Evolutionary conservation across 1,139 yeast genomes (phyloP), one percentile per base, ranked within the genome.

Genomic region (Candida sojae): DNA sequence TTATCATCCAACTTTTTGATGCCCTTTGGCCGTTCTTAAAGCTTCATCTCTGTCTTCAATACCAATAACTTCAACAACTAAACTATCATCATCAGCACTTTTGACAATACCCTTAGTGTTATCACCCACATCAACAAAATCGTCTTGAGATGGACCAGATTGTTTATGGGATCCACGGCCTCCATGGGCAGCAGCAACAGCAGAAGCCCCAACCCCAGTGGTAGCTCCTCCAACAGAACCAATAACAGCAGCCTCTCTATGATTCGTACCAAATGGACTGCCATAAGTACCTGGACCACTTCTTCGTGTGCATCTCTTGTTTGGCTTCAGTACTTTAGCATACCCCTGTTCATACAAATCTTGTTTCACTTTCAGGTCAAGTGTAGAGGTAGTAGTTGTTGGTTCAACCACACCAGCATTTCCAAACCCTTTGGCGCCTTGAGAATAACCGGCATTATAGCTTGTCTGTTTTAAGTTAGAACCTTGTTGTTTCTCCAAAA

Each of bases 61-160:
- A 30, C 77, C 77, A 53, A 71, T 63, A 11, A 72, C 77, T 54
- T 71, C 76, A 35, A 72, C 72, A 26, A 67, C 61, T 31, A 69
- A 58, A 25, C 36, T 41, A 13, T 29, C 42, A 25, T 38, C 42
- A 17, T 17, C 21, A 17, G 21, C 21, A 17, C 21, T 17, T 17
- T 17, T 17, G 21, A 2, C 21, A 17, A 17, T 17, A 17, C 21
- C 21, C 21, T 17, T 17, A 12, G 50, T 48, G 25, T 46, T 49
- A 28, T 42, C 49, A 28, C 47, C 48, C 6, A 40, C 37, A 33
- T 50, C 39, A 10, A 39, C 45, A 30, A 36, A 31, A 13, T 35
- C 38, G 7, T 34, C 36, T 12, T 36, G 30, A 6, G 13, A 9
- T 5, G 17, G 29, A 6, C 25, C 10, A 3, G 11, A n/a, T 29